Base-by-base conservation (phyloP, 306 rosid species). In the Mimosa bimucronata region DNA sequence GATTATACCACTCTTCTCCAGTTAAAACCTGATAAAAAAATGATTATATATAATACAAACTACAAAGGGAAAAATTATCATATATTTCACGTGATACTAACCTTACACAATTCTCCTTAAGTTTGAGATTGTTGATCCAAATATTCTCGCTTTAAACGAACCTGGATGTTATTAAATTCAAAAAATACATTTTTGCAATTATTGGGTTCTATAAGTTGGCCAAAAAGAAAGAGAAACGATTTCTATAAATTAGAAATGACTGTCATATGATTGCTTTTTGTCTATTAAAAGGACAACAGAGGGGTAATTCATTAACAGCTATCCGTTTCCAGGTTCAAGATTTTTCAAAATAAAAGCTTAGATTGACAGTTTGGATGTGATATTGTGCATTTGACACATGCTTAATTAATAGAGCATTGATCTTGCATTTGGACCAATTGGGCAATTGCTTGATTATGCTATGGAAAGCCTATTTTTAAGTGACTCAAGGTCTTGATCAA, bases 1-100 rank as follows among this genome's bases (percentile, higher is more conserved):
- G 98, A 80, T 85, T 92, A 83, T 94, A 94, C 98, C 98, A 94
- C 60, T 91, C 97, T 58, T 91, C 97, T 84, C 98, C 97, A 5
- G 89, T 91, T 71, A 94, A 82, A 91, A 64, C 85, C 88, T 88
- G 77, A 69, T 80, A 58, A 76, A 72, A 80, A 81, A 79, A 55
- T n/a, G 46, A 82, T 55, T 37, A 80, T 40, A 48, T 46, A 42
- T 58, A 8, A 18, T 25, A 62, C 9, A 37, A 45, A 68, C 38
- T 14, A 61, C 38, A 13, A 41, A 42, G 28, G 71, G 10, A 23
- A 50, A 50, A 23, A 78, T 48, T 9, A 67, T 40, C 10, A 75
- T 72, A 65, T 40, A 55, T 50, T 70, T 48, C 73, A 84, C 68
- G 79, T 55, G 60, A 82, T 69, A 52, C 14, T 38, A 26, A 76